Base-by-base conservation (phyloP, 176 grass and related monocot genomes). In the Melocanna baccifera region DNA sequence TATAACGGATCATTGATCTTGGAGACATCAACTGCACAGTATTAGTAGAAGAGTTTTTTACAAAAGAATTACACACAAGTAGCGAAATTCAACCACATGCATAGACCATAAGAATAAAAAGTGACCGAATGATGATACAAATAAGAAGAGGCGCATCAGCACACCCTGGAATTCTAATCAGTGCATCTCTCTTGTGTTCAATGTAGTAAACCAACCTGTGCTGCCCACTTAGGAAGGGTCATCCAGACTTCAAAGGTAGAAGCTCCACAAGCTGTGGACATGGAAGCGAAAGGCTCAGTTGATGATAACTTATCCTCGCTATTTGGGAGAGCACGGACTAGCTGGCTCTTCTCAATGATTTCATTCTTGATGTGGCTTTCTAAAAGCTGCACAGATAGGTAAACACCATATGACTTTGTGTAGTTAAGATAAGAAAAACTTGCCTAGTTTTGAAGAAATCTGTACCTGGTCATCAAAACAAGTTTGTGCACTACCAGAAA, bases 401-500 rank as follows among this genome's bases (percentile, higher is more conserved):
- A 45, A 86, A 10, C n/a, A 73, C 15, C 51, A 63, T 84, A 81
- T 82, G 52, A 84, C 28, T 86, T 78, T 47, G 51, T 14, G 65
- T 28, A 22, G 4, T 58, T 61, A 81, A 19, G 8, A 45, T 10
- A 51, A 87, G 64, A 71, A 51, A 51, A 53, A 3, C 16, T 50
- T 29, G 80, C 36, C 41, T 80, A 80, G 25, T 66, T 75, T 75
- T 30, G 9, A 45, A 45, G 20, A 79, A 76, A 84, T 84, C n/a
- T 25, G 7, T 97, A 97, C 94, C 86, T 90, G 89, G 36, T 99
- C 93, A 62, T 99, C 93, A 86, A 99, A 99, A 90, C 96, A 99
- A 88, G 93, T 99, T n/a, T 99, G 96, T 64, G 96, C 93, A 50
- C 96, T 96, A 43, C 93, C 96, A 83, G 96, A 99, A 71, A 99